Evolutionary conservation across 1,284 basidiomycete genomes (phyloP).

Genomic region (Ceratobasidium sp.): DNA sequence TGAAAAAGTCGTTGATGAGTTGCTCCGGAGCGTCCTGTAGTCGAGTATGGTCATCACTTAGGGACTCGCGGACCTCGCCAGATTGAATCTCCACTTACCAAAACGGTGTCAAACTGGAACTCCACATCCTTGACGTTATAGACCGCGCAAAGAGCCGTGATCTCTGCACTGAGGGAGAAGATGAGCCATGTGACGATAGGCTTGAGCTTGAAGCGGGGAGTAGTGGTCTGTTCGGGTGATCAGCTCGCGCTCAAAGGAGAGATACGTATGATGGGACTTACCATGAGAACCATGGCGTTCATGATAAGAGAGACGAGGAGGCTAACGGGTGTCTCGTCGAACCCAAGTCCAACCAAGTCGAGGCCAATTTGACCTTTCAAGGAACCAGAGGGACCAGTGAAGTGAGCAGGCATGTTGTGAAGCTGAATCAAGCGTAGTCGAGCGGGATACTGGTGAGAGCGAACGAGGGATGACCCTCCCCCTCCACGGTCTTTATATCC

Average conservation of each 20-base stretch:
- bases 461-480: no score
- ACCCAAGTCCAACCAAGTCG: neutral
- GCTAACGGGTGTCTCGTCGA: neutral
- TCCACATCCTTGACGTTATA: constrained; percentile 9
- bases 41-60: neutral
- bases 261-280: neutral
- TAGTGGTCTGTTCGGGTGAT: neutral
- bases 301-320: constrained; percentile 8
- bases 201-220: neutral
- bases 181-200: neutral
- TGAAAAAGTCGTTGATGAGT: neutral
- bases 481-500: no score
- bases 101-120: constrained; percentile 9
- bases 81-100: neutral
- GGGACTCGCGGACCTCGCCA: neutral
- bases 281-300: constrained; percentile 15
- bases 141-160: neutral
- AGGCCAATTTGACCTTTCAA: neutral
- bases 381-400: neutral
- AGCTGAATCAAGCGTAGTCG: neutral
- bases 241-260: neutral
- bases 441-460: no score
- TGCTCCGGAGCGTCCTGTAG: neutral
- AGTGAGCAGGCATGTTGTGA: neutral
- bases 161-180: constrained; percentile 5